phyloP scores from a whole-genome alignment of 768 basidiomycete species.

The Lactarius vividus region DNA sequence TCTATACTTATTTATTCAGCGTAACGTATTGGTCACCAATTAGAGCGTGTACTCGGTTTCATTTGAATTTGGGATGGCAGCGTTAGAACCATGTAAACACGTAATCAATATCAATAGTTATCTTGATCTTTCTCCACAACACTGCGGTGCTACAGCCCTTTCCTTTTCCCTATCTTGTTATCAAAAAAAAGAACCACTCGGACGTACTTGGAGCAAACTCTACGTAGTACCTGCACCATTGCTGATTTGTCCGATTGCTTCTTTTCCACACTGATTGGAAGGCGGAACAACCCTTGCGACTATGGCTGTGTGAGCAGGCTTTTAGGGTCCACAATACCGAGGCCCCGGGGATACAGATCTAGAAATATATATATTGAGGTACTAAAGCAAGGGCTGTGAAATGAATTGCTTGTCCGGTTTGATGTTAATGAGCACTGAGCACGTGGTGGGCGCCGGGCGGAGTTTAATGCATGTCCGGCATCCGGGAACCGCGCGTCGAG shows the following conservation, averaged over 20 bases:
- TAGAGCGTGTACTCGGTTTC: neutral
- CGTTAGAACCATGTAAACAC: neutral
- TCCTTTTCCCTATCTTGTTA: neutral
- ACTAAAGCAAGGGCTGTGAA: neutral
- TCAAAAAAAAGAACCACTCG: neutral
- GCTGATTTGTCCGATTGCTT: neutral
- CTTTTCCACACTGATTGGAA: neutral
- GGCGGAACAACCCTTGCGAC: neutral
- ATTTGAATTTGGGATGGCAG: conserved; percentile 4
- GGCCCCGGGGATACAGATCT: neutral
- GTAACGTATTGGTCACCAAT: conserved; percentile 21
- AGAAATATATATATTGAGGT: conserved; percentile 2
- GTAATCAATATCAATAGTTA: neutral
- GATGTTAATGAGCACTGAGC: neutral
- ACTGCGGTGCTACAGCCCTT: neutral
- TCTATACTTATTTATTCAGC: neutral
- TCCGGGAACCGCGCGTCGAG: neutral
- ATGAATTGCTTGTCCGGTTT: neutral
- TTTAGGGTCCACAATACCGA: neutral
- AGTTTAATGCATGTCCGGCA: neutral
- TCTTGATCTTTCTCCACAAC: neutral
- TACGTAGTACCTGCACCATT: neutral
- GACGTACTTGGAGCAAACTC: neutral
- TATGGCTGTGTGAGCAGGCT: neutral
- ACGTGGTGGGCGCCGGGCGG: neutral